phyloP scores from a whole-genome alignment of 1,139 yeast species.

The Suhomyces coccinellae region DNA sequence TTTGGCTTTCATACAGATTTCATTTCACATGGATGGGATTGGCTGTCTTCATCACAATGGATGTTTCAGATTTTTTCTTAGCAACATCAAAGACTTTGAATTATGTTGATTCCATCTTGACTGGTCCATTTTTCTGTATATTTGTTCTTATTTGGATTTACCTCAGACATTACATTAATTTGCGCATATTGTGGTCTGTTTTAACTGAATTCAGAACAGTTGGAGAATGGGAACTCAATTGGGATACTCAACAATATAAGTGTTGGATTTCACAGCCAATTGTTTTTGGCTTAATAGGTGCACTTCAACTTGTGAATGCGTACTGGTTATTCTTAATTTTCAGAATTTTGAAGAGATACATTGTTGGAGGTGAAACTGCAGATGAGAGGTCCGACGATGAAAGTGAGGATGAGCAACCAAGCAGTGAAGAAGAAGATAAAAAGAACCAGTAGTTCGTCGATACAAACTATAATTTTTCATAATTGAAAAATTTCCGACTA shows the following conservation, averaged over 20 bases:
- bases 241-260: slow-evolving; percentile 93
- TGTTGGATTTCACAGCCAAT: slow-evolving; percentile 94
- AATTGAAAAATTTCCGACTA: neutral
- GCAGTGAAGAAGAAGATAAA: slow-evolving; percentile 28
- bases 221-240: slow-evolving; percentile 78
- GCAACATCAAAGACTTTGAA: slow-evolving; percentile 81
- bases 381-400: slow-evolving; percentile 95
- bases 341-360: slow-evolving; percentile 69
- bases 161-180: slow-evolving; percentile 81
- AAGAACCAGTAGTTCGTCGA: slow-evolving; percentile 19
- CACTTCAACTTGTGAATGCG: slow-evolving; percentile 79
- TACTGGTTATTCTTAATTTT: slow-evolving; percentile 86
- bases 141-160: slow-evolving; percentile 82
- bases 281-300: slow-evolving; percentile 72
- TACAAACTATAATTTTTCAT: neutral
- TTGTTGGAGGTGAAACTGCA: slow-evolving; percentile 57
- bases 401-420: slow-evolving; percentile 48
- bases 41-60: slow-evolving; percentile 92
- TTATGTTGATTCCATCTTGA: slow-evolving; percentile 68
- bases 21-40: slow-evolving; percentile 97
- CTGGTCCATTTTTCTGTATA: slow-evolving; percentile 64
- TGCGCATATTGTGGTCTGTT: slow-evolving; percentile 82
- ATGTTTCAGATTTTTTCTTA: slow-evolving; percentile 85
- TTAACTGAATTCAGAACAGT: slow-evolving; percentile 83
- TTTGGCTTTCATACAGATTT: slow-evolving; percentile 88